phyloP scores from a whole-genome alignment of 208 protist genomes.

The Acanthamoeba castellanii region DNA sequence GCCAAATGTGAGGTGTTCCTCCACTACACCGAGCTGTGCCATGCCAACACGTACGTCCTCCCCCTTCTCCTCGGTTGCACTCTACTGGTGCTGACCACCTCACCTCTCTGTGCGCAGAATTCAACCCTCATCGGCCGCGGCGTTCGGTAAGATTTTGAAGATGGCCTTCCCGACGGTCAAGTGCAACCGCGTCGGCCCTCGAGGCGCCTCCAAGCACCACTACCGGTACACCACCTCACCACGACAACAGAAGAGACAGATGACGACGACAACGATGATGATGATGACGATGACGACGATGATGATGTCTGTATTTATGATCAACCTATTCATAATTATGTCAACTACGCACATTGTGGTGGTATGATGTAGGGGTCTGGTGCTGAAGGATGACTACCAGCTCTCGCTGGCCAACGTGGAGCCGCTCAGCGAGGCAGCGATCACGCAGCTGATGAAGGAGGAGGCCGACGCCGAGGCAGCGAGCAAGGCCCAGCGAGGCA shows the following conservation, averaged over 20 bases:
- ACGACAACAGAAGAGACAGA: no score
- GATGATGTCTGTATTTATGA: no score
- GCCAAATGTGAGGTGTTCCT: slow-evolving; percentile 3
- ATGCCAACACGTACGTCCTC: slow-evolving; percentile 13
- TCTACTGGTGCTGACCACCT: no score
- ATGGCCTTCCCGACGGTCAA: slow-evolving; percentile 32
- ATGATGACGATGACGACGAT: no score
- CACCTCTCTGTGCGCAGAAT: not conserved
- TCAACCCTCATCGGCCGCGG: not conserved
- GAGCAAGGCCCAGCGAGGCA: no score
- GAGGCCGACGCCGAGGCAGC: no score
- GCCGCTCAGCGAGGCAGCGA: not conserved
- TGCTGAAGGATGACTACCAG: not conserved
- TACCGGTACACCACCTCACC: not conserved
- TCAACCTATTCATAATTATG: no score
- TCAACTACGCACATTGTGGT: no score
- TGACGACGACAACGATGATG: no score
- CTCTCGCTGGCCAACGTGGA: not conserved
- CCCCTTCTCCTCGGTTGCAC: no score
- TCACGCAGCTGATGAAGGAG: not conserved
- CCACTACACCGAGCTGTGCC: slow-evolving; percentile 16
- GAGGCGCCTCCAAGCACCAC: slow-evolving; percentile 10
- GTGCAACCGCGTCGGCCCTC: slow-evolving; percentile 9
- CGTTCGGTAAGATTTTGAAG: slow-evolving; percentile 26
- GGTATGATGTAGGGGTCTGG: not conserved